Conservation (phyloP, 345 rosid species). For the Punica granatum region DNA sequence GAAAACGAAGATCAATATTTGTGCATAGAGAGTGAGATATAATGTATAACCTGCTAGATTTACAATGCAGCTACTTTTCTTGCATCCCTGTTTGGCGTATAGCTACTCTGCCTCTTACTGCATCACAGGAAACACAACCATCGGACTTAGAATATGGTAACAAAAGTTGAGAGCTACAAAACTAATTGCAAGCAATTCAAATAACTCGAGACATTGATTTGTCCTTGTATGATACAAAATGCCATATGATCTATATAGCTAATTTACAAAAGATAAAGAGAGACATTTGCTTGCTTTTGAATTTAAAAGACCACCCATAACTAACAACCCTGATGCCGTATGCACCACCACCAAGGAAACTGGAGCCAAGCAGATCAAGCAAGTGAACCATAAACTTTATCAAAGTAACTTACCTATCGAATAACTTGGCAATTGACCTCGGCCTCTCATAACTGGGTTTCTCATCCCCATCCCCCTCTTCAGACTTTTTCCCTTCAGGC, state of each 20-base stretch:
- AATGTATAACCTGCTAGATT: not conserved
- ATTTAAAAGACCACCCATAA: not conserved
- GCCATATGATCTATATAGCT: not conserved
- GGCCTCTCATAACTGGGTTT: conserved; percentile 57
- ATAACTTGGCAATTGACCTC: conserved; percentile 36
- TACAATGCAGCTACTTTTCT: not conserved
- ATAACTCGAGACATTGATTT: not conserved
- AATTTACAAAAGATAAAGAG: not conserved
- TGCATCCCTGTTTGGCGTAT: not conserved
- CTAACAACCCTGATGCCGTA: not conserved
- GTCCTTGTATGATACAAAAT: not conserved
- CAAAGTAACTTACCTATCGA: conserved; percentile 29
- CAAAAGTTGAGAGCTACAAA: not conserved
- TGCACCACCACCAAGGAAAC: not conserved
- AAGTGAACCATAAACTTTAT: not conserved
- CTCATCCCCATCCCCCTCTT: conserved; percentile 26
- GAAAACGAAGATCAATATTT: not conserved
- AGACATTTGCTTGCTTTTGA: not conserved
- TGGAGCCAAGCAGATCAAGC: not conserved
- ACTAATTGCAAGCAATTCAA: not conserved
- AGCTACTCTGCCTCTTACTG: not conserved
- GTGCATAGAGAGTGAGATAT: not conserved
- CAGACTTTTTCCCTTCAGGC: conserved; percentile 28
- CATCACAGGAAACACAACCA: not conserved
- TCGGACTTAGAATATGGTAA: not conserved